Evolutionary conservation across 2,329 filamentous ascomycete genomes (phyloP).

Genomic region (Fusarium irregulare): DNA sequence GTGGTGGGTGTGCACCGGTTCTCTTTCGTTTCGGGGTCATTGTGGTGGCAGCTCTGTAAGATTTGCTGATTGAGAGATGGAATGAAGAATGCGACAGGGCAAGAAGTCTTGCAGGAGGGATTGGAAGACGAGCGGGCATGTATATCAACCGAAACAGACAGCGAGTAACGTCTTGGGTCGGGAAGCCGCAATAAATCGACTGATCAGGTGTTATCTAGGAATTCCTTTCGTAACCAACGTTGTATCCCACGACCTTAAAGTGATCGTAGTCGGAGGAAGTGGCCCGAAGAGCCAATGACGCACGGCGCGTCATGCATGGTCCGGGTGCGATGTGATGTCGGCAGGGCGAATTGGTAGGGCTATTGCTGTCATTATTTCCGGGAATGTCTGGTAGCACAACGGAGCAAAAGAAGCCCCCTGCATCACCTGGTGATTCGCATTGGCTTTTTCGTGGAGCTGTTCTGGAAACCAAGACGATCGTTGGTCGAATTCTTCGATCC

Average conservation of each 20-base stretch:
- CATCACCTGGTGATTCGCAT: constrained; percentile 13
- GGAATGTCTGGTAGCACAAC: constrained; percentile 8
- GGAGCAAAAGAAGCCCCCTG: constrained; percentile 9
- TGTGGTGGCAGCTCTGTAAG: constrained; percentile 6
- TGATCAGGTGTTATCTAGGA: not conserved
- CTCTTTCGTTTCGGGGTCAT: constrained; percentile 58
- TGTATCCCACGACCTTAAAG: constrained; percentile 13
- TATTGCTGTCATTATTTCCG: constrained; percentile 26
- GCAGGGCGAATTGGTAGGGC: constrained; percentile 26
- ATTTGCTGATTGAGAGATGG: constrained; percentile 7
- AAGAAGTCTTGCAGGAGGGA: constrained; percentile 7
- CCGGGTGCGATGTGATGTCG: constrained; percentile 13
- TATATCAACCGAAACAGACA: not conserved
- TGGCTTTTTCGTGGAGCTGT: constrained; percentile 3
- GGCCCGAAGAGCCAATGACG: constrained; percentile 42
- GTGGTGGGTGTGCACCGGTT: constrained; percentile 33
- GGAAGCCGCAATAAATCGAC: not conserved
- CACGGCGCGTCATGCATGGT: constrained; percentile 45
- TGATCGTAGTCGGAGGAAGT: constrained; percentile 37
- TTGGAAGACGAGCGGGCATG: constrained; percentile 1
- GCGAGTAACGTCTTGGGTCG: not conserved
- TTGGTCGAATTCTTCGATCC: constrained; percentile 38
- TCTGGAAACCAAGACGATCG: constrained; percentile 25
- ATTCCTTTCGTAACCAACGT: not conserved
- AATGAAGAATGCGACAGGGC: constrained; percentile 7